These are phyloP conservation scores for Camellia japonica DNA, from an alignment of 148 eudicot genomes.

Conservation along the genomic window DNA sequence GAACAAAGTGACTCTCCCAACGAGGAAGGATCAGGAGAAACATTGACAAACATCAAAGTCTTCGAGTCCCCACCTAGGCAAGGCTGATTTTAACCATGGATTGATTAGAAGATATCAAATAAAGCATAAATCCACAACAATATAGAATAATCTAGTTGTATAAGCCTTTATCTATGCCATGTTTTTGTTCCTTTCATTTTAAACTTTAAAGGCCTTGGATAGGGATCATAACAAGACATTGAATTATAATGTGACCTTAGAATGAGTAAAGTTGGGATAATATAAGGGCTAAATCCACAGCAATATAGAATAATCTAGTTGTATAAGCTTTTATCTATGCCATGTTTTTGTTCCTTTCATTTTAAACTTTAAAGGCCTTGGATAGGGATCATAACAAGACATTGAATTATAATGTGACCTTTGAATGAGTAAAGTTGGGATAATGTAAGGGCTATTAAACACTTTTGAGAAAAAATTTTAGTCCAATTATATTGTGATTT, in stretches of 20 bases:
- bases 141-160: neutral
- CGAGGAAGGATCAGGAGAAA: constrained; percentile 79
- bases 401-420: too few relatives aligned
- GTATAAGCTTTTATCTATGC: neutral
- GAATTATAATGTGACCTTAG: too few relatives aligned
- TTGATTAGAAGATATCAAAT: constrained; percentile 6
- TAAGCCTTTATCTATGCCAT: neutral
- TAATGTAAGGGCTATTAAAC: too few relatives aligned
- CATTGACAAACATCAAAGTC: constrained; percentile 90
- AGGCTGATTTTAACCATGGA: constrained; percentile 57
- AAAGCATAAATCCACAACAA: neutral
- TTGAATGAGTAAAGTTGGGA: too few relatives aligned
- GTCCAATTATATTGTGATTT: too few relatives aligned
- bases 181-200: neutral
- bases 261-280: too few relatives aligned
- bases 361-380: neutral
- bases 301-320: neutral
- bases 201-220: too few relatives aligned
- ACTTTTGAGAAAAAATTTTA: too few relatives aligned
- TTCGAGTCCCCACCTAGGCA: constrained; percentile 98
- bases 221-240: too few relatives aligned
- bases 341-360: neutral
- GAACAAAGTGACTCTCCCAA: constrained; percentile 87
- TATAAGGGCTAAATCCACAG: neutral
- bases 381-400: too few relatives aligned